phyloP scores from a whole-genome alignment of 192 early-diverging fungal genomes.

The Diversispora eburnea region DNA sequence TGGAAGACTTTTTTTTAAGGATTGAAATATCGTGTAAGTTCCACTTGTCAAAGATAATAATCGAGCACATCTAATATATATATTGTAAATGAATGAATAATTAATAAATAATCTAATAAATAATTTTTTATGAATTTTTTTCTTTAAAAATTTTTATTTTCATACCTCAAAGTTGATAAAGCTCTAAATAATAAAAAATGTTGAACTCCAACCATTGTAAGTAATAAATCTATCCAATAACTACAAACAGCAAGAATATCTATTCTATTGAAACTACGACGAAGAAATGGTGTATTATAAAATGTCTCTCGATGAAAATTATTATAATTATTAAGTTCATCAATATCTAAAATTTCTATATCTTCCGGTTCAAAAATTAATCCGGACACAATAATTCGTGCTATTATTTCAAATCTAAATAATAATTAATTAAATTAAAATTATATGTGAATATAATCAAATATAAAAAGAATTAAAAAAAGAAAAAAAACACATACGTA shows the following conservation, averaged over 20 bases:
- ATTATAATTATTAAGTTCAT: background rate
- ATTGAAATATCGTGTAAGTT: conserved; percentile 50
- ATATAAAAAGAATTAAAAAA: conserved; percentile 1
- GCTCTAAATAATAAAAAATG: conserved; percentile 51
- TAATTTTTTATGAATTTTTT: too few species aligned
- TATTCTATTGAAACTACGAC: conserved; percentile 61
- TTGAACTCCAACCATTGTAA: conserved; percentile 38
- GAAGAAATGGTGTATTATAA: conserved; percentile 45
- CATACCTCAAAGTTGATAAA: conserved; percentile 43
- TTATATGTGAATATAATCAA: conserved; percentile 20
- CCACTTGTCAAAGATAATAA: conserved; percentile 55
- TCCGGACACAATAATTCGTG: conserved; percentile 41
- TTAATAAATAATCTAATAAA: too few species aligned
- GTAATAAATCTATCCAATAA: conserved; percentile 53
- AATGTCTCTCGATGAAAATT: background rate
- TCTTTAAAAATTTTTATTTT: too few species aligned
- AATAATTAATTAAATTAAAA: conserved; percentile 33
- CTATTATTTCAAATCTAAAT: conserved; percentile 36
- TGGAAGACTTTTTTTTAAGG: conserved; percentile 55
- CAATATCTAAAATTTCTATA: too few species aligned
- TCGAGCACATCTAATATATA: conserved; percentile 33
- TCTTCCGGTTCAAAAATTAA: conserved; percentile 31
- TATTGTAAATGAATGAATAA: too few species aligned
- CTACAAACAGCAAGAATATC: conserved; percentile 51
- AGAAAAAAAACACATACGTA: conserved; percentile 41